Base-by-base conservation (phyloP, 495 filamentous ascomycete species). In the Astrothelium macrocarpum region DNA sequence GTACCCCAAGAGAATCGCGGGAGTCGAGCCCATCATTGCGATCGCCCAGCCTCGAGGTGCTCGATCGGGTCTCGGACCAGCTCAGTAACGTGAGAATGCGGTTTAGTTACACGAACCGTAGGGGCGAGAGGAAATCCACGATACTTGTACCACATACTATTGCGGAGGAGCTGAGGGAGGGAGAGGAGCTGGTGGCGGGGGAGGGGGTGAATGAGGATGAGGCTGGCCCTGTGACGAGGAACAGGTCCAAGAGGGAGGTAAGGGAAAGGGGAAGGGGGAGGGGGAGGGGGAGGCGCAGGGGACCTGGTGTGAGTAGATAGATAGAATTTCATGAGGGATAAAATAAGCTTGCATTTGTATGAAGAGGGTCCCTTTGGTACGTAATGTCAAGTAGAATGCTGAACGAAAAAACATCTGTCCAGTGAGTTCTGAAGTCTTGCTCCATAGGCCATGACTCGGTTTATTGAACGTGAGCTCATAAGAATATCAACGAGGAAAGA, bases 161-260 rank as follows among this genome's bases (percentile, higher is more conserved):
- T 16, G n/a, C 23, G 25, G 32, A 58, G 63, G 64, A 65, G 26
- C 60, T 59, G 29, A 64, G 75, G 63, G 63, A 31, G 67, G 71
- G 34, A 61, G 67, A 25, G 63, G 69, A 28, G 62, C 59, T 23
- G 36, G 68, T 63, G 68, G 71, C 68, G 60, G 71, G 62, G 59
- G 77, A 81, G n/a, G 74, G 79, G 59, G 75, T 82, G 42, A 39
- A 7, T 0, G 63, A 26, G n/a, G 53, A 11, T 4, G 63, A 62
- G n/a, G 56, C 5, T 34, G 11, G 25, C n/a, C 61, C 43, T 59
- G 61, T 60, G 28, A 25, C 59, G n/a, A 5, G 20, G 20, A 56
- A n/a, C n/a, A 23, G 5, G n/a, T 7, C 26, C n/a, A 56, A 18
- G n/a, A 7, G 49, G 5, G 5, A 56, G 49, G 10, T 56, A 29